Conservation (phyloP, 306 rosid genomes). For the Fragaria iinumae region DNA sequence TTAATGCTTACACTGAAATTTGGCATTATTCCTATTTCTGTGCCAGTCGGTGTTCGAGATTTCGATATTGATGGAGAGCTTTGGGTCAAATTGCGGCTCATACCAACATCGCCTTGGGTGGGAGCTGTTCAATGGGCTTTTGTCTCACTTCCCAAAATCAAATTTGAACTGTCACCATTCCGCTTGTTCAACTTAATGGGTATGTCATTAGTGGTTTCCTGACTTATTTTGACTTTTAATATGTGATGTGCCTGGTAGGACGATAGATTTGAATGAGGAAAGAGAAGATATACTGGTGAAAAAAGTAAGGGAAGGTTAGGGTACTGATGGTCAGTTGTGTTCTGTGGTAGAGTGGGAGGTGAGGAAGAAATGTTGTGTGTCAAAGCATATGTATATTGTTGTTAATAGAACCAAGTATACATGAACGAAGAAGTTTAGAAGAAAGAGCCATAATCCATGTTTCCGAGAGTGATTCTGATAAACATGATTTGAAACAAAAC, state of each 20-base stretch:
- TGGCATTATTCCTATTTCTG: constrained; percentile 79
- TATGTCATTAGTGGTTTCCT: constrained; percentile 34
- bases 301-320: not conserved
- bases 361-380: not conserved
- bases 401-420: not conserved
- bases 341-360: not conserved
- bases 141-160: constrained; percentile 97
- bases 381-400: not conserved
- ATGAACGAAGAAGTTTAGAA: not conserved
- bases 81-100: constrained; percentile 89
- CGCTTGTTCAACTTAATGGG: constrained; percentile 98
- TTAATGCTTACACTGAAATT: constrained; percentile 87
- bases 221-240: not conserved
- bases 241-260: not conserved
- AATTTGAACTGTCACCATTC: constrained; percentile 88
- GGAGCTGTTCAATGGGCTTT: constrained; percentile 99
- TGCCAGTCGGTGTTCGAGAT: constrained; percentile 94
- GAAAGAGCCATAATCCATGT: not conserved
- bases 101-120: constrained; percentile 93
- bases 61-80: constrained; percentile 98
- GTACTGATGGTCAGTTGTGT: not conserved
- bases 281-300: not conserved
- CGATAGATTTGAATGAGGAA: not conserved
- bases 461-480: not conserved
- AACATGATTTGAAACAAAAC: not conserved